Conservation (phyloP, 164 flowering plant genomes). For the Vitis cinerea region DNA sequence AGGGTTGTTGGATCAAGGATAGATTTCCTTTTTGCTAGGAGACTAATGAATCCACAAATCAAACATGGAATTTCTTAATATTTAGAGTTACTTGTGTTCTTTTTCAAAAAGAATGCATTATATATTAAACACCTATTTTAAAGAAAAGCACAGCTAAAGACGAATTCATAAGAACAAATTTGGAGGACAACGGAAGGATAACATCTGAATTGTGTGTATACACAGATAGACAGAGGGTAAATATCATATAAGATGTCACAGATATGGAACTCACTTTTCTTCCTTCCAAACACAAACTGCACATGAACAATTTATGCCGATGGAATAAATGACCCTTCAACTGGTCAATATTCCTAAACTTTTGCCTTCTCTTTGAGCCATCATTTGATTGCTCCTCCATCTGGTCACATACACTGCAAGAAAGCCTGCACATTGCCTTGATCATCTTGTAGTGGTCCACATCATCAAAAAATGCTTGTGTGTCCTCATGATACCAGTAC, state of each 20-base stretch:
- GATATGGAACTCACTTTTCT: constrained; percentile 61
- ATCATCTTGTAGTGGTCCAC: constrained; percentile 86
- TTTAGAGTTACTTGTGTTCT: too few species aligned
- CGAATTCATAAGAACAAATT: too few species aligned
- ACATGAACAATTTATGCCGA: constrained; percentile 73
- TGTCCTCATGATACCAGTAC: constrained; percentile 91
- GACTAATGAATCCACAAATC: too few species aligned
- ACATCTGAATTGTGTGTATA: too few species aligned
- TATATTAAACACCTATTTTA: too few species aligned
- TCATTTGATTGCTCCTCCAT: constrained; percentile 51
- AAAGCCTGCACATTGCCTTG: constrained; percentile 94
- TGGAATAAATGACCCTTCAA: constrained; percentile 80
- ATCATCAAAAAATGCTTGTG: constrained; percentile 83
- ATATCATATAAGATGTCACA: not conserved
- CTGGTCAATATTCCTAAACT: constrained; percentile 70
- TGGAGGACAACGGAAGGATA: too few species aligned
- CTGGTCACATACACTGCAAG: constrained; percentile 82
- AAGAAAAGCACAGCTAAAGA: too few species aligned
- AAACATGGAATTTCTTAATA: too few species aligned
- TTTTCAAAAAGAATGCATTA: too few species aligned
- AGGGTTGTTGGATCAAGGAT: too few species aligned
- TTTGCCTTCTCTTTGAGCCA: constrained; percentile 47
- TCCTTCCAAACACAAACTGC: constrained; percentile 87
- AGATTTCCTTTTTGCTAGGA: too few species aligned
- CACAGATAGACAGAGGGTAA: too few species aligned